phyloP scores from a whole-genome alignment of 1,284 basidiomycete genomes.

The Wallemia hederae region DNA sequence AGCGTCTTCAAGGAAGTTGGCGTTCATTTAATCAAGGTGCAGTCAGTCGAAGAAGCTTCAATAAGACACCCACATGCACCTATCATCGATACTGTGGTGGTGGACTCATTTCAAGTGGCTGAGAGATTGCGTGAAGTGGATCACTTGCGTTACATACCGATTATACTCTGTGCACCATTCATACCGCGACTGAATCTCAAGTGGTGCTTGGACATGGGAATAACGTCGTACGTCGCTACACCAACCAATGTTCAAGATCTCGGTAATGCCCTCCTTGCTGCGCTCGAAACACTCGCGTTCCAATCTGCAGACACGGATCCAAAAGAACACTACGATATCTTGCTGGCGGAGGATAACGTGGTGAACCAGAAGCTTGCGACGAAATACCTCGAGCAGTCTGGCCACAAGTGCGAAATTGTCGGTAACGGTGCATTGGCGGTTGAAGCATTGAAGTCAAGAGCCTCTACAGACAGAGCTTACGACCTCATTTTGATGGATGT shows the following conservation, averaged over 20 bases:
- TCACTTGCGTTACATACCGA: conserved; percentile 82
- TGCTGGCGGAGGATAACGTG: conserved; percentile 92
- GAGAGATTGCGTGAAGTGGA: conserved; percentile 73
- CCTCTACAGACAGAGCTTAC: conserved; percentile 40
- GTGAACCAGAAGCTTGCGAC: conserved; percentile 93
- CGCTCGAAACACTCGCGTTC: conserved; percentile 71
- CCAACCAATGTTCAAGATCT: conserved; percentile 70
- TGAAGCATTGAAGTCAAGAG: conserved; percentile 53
- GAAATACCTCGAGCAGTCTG: conserved; percentile 89
- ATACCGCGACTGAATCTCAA: conserved; percentile 46
- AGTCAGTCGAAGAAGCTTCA: conserved; percentile 40
- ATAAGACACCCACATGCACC: conserved; percentile 45
- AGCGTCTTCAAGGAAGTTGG: conserved; percentile 50
- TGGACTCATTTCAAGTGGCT: conserved; percentile 57
- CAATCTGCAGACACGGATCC: conserved; percentile 39
- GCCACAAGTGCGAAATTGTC: conserved; percentile 84
- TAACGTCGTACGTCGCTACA: conserved; percentile 67
- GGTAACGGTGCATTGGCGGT: conserved; percentile 85
- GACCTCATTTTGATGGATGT: conserved; percentile 94
- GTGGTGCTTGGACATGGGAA: conserved; percentile 72
- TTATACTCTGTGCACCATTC: conserved; percentile 65
- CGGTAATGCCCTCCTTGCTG: conserved; percentile 68
- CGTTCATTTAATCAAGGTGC: conserved; percentile 48
- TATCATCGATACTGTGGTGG: conserved; percentile 82
- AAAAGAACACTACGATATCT: neutral